phyloP scores from a whole-genome alignment of 345 rosid genomes.

The Camelina laxa region DNA sequence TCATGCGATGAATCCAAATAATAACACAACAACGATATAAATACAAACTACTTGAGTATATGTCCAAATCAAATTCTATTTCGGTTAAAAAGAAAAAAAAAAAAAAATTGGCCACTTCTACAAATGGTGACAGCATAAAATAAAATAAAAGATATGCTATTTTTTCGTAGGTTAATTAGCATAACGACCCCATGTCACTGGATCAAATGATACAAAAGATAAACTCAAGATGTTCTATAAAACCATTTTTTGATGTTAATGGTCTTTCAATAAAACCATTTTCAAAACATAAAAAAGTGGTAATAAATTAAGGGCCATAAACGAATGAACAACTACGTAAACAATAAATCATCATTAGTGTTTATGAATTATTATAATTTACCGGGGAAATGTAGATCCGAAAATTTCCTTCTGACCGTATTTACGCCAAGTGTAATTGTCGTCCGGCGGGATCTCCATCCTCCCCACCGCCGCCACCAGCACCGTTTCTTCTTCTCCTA shows the following conservation, averaged over 20 bases:
- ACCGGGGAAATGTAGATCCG: slow-evolving; percentile 65
- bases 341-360: background rate
- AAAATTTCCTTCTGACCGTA: slow-evolving; percentile 82
- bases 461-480: slow-evolving; percentile 61
- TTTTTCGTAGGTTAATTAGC: too few relatives aligned
- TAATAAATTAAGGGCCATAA: background rate
- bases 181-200: too few relatives aligned
- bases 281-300: background rate
- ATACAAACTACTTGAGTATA: too few relatives aligned
- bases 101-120: too few relatives aligned
- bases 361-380: background rate
- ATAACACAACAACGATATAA: background rate
- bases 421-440: slow-evolving; percentile 74
- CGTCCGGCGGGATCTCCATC: slow-evolving; percentile 67
- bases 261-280: background rate
- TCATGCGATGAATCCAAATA: background rate
- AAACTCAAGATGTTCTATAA: background rate
- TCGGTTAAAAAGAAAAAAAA: too few relatives aligned
- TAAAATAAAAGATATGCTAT: too few relatives aligned
- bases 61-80: too few relatives aligned
- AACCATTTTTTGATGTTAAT: background rate
- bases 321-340: background rate
- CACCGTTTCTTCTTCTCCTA: slow-evolving; percentile 31
- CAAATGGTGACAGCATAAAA: too few relatives aligned
- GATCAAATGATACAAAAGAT: background rate